A percentile compares a stretch with the other conserved stretches of the same genome.
These are phyloP conservation scores for Crithidia expoeki DNA, from an alignment of 208 protist genomes.

Conservation along the genomic window DNA sequence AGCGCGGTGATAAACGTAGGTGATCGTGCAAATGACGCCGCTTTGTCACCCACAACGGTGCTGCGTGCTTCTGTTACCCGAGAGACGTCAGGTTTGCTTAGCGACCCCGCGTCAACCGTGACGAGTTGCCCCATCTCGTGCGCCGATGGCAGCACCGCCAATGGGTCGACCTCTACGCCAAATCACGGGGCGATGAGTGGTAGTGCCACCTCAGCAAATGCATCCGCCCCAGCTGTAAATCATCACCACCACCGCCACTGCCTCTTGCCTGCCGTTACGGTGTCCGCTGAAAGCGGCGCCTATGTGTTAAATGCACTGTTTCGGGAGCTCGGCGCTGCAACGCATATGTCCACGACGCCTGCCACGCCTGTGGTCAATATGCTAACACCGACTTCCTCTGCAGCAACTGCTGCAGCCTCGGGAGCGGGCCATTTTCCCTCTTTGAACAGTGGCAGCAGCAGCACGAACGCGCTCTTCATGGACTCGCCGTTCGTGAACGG, in stretches of 20 bases:
- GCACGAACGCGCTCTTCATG: background rate
- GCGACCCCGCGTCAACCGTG: background rate
- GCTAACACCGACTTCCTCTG: slow-evolving; percentile 1
- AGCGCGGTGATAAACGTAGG: background rate
- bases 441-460: background rate
- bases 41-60: background rate
- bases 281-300: slow-evolving; percentile 1
- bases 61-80: background rate
- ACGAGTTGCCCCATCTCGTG: slow-evolving; percentile 26
- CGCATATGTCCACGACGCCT: background rate
- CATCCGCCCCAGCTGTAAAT: too few species aligned
- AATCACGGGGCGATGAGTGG: background rate
- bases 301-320: slow-evolving; percentile 25
- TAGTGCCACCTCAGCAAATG: background rate
- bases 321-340: slow-evolving; percentile 15
- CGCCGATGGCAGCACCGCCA: background rate
- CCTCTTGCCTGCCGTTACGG: background rate
- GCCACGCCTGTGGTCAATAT: slow-evolving; percentile 3
- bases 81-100: background rate
- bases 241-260: background rate
- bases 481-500: background rate
- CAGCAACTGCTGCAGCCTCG: slow-evolving; percentile 2
- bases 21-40: background rate
- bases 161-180: background rate
- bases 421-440: background rate